Base-by-base conservation (phyloP, 495 filamentous ascomycete genomes). In the Penicillium salamii region DNA sequence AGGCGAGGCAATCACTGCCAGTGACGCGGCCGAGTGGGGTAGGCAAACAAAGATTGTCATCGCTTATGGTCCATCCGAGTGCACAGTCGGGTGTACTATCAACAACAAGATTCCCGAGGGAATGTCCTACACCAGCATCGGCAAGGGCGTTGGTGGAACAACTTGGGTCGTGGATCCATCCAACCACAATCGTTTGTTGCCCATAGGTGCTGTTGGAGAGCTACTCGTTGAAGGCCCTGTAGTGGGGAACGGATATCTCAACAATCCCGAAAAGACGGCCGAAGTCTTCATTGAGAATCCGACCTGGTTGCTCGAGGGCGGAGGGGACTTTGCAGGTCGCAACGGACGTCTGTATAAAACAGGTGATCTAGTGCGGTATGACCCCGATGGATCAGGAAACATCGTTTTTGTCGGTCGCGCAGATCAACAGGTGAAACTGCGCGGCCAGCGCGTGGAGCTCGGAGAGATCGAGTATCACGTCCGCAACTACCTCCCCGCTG, bases 161-260 rank as follows among this genome's bases (percentile, higher is more conserved):
- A 61, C 54, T 23, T 75, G 70, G 68, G 31, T 75, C 19, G 61
- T 63, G 1, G 51, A 63, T 26, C 55, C 52, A 6, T 36, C 53
- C 5, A 53, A 71, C 31, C 55, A 62, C 23, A 39, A 70, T 24
- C 36, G 44, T 14, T 49, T 74, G 5, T 40, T 55, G 1, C 66
- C 69, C 2, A 46, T 70, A 3, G 69, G 69, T 15, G 60, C 62
- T 2, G 48, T 68, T 20, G 71, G 71, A 5, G 81, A 59, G 36
- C 17, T 59, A 11, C 35, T 57, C 8, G 11, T 57, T 2, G 46
- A 53, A 33, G 45, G 51, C 20, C 49, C 44, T 2, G 32, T 49
- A 13, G 39, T 55, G 1, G 52, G 34, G n/a, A 48, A 66, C 0
- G 74, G 77, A 0, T 85, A 85, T 46, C 63, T 83, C n/a, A 71